A percentile compares a stretch with the other conserved stretches of the same genome.
These are phyloP conservation scores for Aspergillus luchuensis DNA, from an alignment of 2,329 filamentous ascomycete genomes.

Conservation along the genomic window DNA sequence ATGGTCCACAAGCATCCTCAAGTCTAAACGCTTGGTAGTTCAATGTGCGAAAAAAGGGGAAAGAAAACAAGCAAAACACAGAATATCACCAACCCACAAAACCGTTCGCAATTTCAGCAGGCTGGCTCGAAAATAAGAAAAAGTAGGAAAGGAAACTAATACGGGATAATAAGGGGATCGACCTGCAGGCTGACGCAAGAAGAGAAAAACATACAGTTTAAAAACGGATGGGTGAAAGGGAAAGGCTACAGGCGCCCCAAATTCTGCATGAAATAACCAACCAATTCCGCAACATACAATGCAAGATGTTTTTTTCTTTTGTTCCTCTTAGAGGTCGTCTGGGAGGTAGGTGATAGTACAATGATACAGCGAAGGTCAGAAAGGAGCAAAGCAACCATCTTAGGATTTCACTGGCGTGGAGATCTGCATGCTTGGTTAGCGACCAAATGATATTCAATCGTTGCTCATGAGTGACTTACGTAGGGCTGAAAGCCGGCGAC, in stretches of 20 bases:
- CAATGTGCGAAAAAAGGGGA: slow-evolving; percentile 17
- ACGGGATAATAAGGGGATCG: slow-evolving; percentile 21
- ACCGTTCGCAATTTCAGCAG: slow-evolving; percentile 36
- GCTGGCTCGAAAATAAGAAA: slow-evolving; percentile 22
- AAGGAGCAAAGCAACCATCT: slow-evolving; percentile 23
- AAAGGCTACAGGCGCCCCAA: slow-evolving; percentile 30
- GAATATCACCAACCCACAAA: slow-evolving; percentile 28
- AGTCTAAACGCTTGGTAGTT: slow-evolving; percentile 30
- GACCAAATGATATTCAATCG: background rate
- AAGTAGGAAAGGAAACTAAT: slow-evolving; percentile 19
- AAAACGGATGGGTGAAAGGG: slow-evolving; percentile 24
- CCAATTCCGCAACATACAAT: slow-evolving; percentile 40
- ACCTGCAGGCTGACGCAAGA: slow-evolving; percentile 24
- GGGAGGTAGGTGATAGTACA: slow-evolving; percentile 43
- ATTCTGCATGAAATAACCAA: slow-evolving; percentile 42
- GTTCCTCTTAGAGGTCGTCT: slow-evolving; percentile 22
- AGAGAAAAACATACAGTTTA: slow-evolving; percentile 38
- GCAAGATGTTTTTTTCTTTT: slow-evolving; percentile 42
- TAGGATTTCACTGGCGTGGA: slow-evolving; percentile 43
- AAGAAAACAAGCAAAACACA: slow-evolving; percentile 17
- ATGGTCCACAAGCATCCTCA: slow-evolving; percentile 15
- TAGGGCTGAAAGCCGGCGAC: slow-evolving; percentile 47
- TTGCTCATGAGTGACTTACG: slow-evolving; percentile 34
- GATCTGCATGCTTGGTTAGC: slow-evolving; percentile 35
- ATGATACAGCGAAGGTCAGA: slow-evolving; percentile 32